A percentile compares a stretch with the other conserved stretches of the same genome.
phyloP scores from a whole-genome alignment of 78 protist species.

The Diacronema lutheri region DNA sequence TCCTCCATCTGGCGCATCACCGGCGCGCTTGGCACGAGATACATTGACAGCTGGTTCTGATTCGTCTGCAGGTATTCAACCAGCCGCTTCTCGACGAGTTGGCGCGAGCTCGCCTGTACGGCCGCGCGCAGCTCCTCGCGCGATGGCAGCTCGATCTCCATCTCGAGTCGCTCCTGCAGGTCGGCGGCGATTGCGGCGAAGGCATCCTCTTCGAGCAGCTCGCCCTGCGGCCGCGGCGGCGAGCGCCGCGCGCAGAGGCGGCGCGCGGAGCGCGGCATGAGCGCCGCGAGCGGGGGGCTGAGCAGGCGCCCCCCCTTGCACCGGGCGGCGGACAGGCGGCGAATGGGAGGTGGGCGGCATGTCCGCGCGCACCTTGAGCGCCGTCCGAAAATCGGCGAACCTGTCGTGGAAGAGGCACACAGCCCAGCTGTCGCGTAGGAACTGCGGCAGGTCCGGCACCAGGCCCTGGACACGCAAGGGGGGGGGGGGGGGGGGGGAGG shows the following conservation, averaged over 20 bases:
- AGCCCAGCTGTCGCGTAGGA: conserved; percentile 26
- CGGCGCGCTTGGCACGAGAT: neutral
- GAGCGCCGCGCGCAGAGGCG: too few relatives aligned
- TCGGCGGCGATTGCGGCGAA: too few relatives aligned
- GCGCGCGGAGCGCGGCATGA: too few relatives aligned
- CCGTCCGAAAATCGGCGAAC: conserved; percentile 23
- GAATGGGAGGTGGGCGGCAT: too few relatives aligned
- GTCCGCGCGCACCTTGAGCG: neutral
- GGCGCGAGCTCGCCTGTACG: neutral
- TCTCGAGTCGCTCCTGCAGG: neutral
- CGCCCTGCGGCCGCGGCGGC: too few relatives aligned
- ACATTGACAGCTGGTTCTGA: neutral
- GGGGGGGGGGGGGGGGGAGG: neutral
- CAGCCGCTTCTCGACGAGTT: neutral
- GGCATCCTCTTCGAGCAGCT: too few relatives aligned
- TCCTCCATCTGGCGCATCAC: neutral
- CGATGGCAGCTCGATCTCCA: neutral
- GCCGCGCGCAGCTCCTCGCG: too few relatives aligned
- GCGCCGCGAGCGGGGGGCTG: too few relatives aligned
- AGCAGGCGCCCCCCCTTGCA: too few relatives aligned
- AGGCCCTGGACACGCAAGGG: neutral
- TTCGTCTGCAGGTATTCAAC: neutral
- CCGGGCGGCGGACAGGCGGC: too few relatives aligned
- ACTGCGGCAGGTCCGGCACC: neutral
- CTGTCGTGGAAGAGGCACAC: conserved; percentile 33